Percentiles rank a stretch among this genome's conserved stretches.
Conservation (phyloP, 208 protist genomes). For the Crithidia sp. region DNA sequence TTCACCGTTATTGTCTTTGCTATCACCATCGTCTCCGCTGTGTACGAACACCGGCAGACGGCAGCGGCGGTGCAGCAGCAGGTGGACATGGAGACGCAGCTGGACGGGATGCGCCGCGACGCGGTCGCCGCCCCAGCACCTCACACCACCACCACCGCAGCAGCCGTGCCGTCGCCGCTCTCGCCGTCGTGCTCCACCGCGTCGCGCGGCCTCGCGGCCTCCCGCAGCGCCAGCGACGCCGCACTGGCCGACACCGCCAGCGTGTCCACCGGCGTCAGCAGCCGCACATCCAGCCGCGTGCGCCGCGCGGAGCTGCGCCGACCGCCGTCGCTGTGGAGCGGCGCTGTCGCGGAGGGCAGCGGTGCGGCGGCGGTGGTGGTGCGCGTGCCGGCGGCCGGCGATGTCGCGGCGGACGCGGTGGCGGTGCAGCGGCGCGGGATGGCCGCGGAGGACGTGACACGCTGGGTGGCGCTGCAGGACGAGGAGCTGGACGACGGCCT, state of each 20-base stretch:
- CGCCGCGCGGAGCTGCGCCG: slow-evolving; percentile 33
- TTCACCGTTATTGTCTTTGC: slow-evolving; percentile 11
- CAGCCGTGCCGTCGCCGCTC: not conserved
- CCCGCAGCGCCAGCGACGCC: not conserved
- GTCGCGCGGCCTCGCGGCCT: not conserved
- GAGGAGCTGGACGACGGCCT: slow-evolving; percentile 10
- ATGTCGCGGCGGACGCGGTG: not conserved
- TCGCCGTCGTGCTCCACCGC: slow-evolving; percentile 1
- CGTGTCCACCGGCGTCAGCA: slow-evolving; percentile 9
- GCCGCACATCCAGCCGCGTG: slow-evolving; percentile 21
- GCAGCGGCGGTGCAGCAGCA: slow-evolving; percentile 26
- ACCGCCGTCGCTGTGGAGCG: slow-evolving; percentile 27
- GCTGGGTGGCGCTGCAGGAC: slow-evolving; percentile 8
- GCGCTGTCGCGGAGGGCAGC: not conserved
- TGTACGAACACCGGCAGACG: slow-evolving; percentile 37
- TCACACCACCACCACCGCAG: not conserved
- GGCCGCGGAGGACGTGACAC: slow-evolving; percentile 22
- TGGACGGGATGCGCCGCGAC: slow-evolving; percentile 16
- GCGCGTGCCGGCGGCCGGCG: slow-evolving; percentile 5
- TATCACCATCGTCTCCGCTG: slow-evolving; percentile 19
- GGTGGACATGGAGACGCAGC: slow-evolving; percentile 26
- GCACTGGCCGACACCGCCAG: slow-evolving; percentile 12
- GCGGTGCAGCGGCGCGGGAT: not conserved
- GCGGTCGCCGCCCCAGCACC: not conserved
- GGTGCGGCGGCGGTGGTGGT: not conserved